Evolutionary conservation across 2,329 filamentous ascomycete species (phyloP), one percentile per base, ranked within the genome.

Genomic region (Aspergillus fijiensis): DNA sequence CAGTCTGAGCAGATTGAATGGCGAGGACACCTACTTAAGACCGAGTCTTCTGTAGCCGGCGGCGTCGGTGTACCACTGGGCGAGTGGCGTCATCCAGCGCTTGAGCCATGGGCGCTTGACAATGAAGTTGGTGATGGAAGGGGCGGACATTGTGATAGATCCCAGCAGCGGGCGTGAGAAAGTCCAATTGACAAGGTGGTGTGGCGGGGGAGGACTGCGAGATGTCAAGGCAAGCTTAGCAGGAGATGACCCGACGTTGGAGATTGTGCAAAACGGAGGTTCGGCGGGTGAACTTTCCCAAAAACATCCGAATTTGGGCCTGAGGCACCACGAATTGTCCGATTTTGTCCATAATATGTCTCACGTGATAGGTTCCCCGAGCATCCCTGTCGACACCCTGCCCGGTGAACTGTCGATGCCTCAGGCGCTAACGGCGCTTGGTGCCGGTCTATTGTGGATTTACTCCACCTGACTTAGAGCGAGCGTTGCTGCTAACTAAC

Each of bases 31-130:
- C 77, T 89, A 96, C 92, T 85, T 90, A 80, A 97, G 84, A 74
- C 94, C 94, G 74, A 97, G 84, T 86, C 94, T 87, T 81, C 92
- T 89, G 86, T 97, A 96, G 76, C 94, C 94, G 71, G 93, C 85
- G 72, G 92, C 89, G 76, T 94, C 89, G 80, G 82, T 81, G 83
- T 98, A 98, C 92, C 92, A 96, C 74, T 87, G 85, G 79, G 93
- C 86, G 67, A 96, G 76, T 68, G 95, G 95, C 82, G 82, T 86
- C 79, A 98, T 81, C 81, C 89, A 84, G 71, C 84, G 88, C 79
- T 83, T 82, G 75, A 98, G 87, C 91, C 91, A 96, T 69, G 94
- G 93, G 74, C 92, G 88, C 84, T 89, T 89, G 76, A 87, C 76
- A 75, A 97, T 86, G 76, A 87, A 93, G 70, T 86, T 89, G 72